A percentile compares a stretch with the other conserved stretches of the same genome.
Conservation (phyloP, 2,329 filamentous ascomycete species). For the Penicillium sp. region DNA sequence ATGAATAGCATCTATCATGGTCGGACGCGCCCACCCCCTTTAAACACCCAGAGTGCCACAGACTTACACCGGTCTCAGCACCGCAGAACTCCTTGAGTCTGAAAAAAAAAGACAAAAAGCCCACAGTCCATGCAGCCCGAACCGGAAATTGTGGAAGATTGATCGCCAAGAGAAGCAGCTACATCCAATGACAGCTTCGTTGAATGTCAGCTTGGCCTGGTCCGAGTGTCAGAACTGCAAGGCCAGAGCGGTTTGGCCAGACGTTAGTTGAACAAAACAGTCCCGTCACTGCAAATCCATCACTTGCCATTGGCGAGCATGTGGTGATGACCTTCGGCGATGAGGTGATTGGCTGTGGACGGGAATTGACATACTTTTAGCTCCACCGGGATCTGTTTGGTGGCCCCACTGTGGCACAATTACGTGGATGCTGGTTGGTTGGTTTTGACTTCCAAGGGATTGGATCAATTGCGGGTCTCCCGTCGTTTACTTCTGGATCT, state of each 20-base stretch:
- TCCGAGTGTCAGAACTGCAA: neutral
- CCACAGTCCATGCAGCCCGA: constrained; percentile 7
- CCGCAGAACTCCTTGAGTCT: neutral
- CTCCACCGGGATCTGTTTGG: neutral
- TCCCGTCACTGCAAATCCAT: constrained; percentile 9
- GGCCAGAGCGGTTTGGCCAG: neutral
- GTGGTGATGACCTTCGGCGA: constrained; percentile 12
- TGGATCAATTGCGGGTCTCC: neutral
- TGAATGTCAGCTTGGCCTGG: constrained; percentile 18
- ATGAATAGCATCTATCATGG: neutral
- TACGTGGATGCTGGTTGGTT: neutral
- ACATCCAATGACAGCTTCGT: constrained; percentile 11
- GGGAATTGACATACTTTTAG: neutral
- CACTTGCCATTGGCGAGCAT: constrained; percentile 9
- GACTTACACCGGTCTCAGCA: constrained; percentile 4
- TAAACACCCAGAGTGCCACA: constrained; percentile 1
- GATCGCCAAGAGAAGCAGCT: neutral
- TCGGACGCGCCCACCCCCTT: constrained; percentile 5
- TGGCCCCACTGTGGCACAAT: neutral
- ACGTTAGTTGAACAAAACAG: neutral
- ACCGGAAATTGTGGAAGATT: constrained; percentile 11
- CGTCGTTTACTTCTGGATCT: neutral
- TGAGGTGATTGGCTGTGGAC: constrained; percentile 9
- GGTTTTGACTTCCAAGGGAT: neutral
- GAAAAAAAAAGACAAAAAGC: constrained; percentile 3